Evolutionary conservation across 495 filamentous ascomycete genomes (phyloP), one percentile per base, ranked within the genome.

Genomic region (Lophiostoma macrostomum): DNA sequence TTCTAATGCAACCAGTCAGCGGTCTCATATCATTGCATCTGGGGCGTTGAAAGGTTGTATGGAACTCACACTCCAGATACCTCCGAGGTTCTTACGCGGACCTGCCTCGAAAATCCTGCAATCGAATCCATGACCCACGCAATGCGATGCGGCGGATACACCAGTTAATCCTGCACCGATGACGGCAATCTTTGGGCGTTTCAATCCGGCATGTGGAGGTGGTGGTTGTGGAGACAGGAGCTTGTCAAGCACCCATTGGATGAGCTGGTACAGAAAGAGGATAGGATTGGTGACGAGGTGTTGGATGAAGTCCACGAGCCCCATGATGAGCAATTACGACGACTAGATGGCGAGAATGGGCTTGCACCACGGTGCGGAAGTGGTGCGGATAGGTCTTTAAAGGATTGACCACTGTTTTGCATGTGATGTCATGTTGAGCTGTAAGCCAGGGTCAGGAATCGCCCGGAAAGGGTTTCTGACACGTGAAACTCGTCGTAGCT

Each of bases 71-170:
- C 82, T 88, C 88, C 88, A 95, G 29, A 94, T 94, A 1, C 88
- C 89, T 37, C 88, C 89, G 3, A 91, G 56, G 23, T 78, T 74
- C 5, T 83, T 72, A 48, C 77, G 71, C 3, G 75, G 59, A 22
- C 86, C 82, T 2, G 79, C 76, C 63, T 93, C 88, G 56, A 94
- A 91, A 28, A 95, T 78, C 23, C 75, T 73, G 4, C 88, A 84
- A 64, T 93, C 87, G 50, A 91, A 90, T 38, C 88, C 86, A 81
- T 95, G 87, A 11, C 87, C 88, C 24, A 91, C 80, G 68, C 87
- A 91, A 67, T 95, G 88, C 5, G 86, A 82, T 4, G 89, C 89
- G 6, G 86, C 80, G 0, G 86, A 88, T 2, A 94, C 80, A 32
- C 89, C 89, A 0, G 88, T 95, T 35, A 94, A 70, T 6, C 89